Evolutionary conservation across 306 rosid species (phyloP).

Genomic region (Senna tora): DNA sequence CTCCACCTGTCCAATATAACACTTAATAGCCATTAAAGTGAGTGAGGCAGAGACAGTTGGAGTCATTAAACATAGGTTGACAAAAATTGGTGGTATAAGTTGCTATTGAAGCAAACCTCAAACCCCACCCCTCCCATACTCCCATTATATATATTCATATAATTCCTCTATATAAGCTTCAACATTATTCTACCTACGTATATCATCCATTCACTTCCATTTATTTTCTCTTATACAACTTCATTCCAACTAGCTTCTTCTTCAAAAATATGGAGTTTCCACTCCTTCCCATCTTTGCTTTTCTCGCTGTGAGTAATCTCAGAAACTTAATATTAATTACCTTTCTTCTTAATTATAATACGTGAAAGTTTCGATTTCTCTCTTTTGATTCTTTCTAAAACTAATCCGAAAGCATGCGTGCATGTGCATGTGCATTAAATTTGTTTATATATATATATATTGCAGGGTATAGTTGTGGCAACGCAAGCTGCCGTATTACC

Average conservation of each 20-base stretch:
- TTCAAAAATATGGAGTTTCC: constrained; percentile 42
- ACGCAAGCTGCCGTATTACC: constrained; percentile 58
- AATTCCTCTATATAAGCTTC: background rate
- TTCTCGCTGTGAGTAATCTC: constrained; percentile 56
- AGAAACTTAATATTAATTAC: background rate
- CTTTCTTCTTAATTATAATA: background rate
- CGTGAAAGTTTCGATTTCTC: background rate
- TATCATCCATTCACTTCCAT: background rate
- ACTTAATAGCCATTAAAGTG: constrained; percentile 23
- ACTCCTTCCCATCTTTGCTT: constrained; percentile 39
- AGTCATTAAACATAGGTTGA: constrained; percentile 36
- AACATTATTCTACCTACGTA: background rate
- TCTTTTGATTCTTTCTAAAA: background rate
- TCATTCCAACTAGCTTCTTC: constrained; percentile 9
- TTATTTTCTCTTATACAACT: background rate
- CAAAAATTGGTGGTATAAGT: constrained; percentile 32
- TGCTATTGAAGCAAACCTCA: background rate
- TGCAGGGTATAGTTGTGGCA: constrained; percentile 52
- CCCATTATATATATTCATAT: background rate
- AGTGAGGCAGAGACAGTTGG: constrained; percentile 61
- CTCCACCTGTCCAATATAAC: constrained; percentile 45
- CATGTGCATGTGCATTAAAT: too few species aligned
- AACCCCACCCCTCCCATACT: background rate
- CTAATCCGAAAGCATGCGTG: background rate
- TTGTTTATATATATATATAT: background rate